Percentiles rank a stretch among this genome's conserved stretches.
Conservation (phyloP, 257 asterid genomes). For the Solanum ossicruentum region DNA sequence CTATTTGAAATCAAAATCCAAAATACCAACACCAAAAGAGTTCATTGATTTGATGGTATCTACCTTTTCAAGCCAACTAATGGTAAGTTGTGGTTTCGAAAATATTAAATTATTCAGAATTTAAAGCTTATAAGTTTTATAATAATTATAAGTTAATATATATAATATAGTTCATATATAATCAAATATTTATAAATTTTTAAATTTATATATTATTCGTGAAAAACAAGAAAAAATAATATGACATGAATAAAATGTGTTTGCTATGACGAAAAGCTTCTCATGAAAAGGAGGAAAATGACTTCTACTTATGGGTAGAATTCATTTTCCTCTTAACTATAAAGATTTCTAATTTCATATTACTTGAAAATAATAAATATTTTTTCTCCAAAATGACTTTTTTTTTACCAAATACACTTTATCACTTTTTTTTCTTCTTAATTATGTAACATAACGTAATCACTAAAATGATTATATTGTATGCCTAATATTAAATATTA, state of each 20-base stretch:
- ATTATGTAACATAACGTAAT: not conserved
- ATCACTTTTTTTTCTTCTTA: not conserved
- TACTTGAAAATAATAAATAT: no score
- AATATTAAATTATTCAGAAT: not conserved
- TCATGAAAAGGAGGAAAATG: not conserved
- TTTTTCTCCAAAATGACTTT: no score
- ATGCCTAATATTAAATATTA: not conserved
- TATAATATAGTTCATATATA: not conserved
- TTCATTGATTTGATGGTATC: slow-evolving; percentile 46
- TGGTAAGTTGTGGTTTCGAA: slow-evolving; percentile 14
- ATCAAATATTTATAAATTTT: not conserved
- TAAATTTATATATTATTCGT: not conserved
- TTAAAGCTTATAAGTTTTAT: not conserved
- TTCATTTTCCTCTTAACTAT: not conserved
- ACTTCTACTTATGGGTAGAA: not conserved
- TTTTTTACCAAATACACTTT: no score
- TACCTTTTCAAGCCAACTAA: slow-evolving; percentile 27
- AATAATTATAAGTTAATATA: not conserved
- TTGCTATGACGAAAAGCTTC: not conserved
- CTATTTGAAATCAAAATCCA: slow-evolving; percentile 18
- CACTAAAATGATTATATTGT: not conserved
- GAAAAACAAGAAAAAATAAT: not conserved
- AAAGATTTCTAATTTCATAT: not conserved
- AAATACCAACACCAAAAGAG: slow-evolving; percentile 26
- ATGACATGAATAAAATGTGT: not conserved